Percentiles rank a stretch among this genome's conserved stretches.
Conservation (phyloP, 2,329 filamentous ascomycete genomes). For the Sarocladium kiliense region DNA sequence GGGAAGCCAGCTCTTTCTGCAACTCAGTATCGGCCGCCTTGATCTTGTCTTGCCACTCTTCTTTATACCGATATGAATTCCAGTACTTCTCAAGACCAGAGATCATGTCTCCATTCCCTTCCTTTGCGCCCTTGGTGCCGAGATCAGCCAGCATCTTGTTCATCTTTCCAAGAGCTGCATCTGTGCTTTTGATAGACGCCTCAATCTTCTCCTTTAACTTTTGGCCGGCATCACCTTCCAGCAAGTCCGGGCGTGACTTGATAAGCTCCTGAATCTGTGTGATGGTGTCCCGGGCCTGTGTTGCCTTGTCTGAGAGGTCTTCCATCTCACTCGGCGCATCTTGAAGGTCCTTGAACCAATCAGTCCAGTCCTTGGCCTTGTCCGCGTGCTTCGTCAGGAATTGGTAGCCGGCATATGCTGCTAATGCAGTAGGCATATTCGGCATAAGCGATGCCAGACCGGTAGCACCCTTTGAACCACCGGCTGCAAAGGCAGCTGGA, state of each 20-base stretch:
- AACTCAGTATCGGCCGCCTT: conserved; percentile 22
- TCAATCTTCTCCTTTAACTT: conserved; percentile 24
- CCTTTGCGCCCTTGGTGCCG: conserved; percentile 16
- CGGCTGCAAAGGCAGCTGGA: neutral
- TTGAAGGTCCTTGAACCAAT: conserved; percentile 25
- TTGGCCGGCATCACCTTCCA: conserved; percentile 23
- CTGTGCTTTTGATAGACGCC: conserved; percentile 19
- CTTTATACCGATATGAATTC: conserved; percentile 26
- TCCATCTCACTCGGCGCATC: conserved; percentile 26
- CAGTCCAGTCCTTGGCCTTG: conserved; percentile 27
- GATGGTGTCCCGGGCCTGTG: conserved; percentile 25
- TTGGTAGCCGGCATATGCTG: conserved; percentile 21
- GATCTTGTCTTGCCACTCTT: conserved; percentile 26
- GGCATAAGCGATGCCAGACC: conserved; percentile 14
- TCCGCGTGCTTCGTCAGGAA: conserved; percentile 22
- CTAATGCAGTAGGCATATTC: conserved; percentile 20
- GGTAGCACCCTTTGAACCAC: neutral
- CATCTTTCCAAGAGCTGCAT: conserved; percentile 21
- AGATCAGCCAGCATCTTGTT: conserved; percentile 24
- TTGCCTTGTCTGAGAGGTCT: conserved; percentile 19
- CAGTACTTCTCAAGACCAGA: conserved; percentile 24
- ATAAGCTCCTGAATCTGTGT: conserved; percentile 24
- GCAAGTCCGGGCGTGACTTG: conserved; percentile 22
- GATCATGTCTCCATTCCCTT: conserved; percentile 16
- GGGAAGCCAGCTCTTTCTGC: conserved; percentile 21